phyloP scores from a whole-genome alignment of 2,329 filamentous ascomycete genomes.

The Conoideocrella luteorostrata region DNA sequence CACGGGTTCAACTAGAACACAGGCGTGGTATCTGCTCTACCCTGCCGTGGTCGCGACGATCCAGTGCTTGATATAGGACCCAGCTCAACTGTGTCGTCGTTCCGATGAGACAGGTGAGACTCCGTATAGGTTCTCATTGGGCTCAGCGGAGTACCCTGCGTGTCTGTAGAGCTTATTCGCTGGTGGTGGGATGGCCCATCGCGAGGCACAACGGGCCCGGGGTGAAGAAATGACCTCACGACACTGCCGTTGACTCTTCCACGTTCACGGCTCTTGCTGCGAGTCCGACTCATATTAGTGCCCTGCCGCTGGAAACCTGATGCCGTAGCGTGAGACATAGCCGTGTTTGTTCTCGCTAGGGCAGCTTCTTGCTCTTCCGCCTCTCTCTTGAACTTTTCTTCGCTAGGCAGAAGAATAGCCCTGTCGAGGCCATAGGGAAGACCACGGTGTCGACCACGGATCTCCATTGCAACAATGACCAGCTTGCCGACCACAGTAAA shows the following conservation, averaged over 20 bases:
- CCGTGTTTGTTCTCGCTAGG: conserved; percentile 30
- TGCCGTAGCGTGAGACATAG: conserved; percentile 24
- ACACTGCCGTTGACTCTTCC: conserved; percentile 34
- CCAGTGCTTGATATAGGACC: conserved; percentile 18
- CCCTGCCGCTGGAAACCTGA: conserved; percentile 23
- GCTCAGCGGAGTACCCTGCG: conserved; percentile 10
- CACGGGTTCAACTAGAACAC: conserved; percentile 16
- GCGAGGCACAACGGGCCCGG: conserved; percentile 35
- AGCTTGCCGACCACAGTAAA: conserved; percentile 70
- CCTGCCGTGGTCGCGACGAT: conserved; percentile 20
- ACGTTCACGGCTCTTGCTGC: conserved; percentile 32
- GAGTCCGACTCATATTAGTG: conserved; percentile 23
- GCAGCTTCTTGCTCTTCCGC: conserved; percentile 39
- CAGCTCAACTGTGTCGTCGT: conserved; percentile 21
- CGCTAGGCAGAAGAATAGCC: conserved; percentile 53
- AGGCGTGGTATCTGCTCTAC: conserved; percentile 21
- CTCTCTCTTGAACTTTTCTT: conserved; percentile 48
- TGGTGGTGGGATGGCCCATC: conserved; percentile 19
- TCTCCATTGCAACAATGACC: conserved; percentile 62
- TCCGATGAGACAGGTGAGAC: conserved; percentile 17
- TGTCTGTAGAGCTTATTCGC: conserved; percentile 21
- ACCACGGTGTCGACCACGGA: conserved; percentile 62
- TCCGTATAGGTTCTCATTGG: conserved; percentile 17
- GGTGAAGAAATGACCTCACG: conserved; percentile 41
- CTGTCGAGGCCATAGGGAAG: conserved; percentile 60